Base-by-base conservation (phyloP, 768 basidiomycete species). In the Termitomyces sp. region DNA sequence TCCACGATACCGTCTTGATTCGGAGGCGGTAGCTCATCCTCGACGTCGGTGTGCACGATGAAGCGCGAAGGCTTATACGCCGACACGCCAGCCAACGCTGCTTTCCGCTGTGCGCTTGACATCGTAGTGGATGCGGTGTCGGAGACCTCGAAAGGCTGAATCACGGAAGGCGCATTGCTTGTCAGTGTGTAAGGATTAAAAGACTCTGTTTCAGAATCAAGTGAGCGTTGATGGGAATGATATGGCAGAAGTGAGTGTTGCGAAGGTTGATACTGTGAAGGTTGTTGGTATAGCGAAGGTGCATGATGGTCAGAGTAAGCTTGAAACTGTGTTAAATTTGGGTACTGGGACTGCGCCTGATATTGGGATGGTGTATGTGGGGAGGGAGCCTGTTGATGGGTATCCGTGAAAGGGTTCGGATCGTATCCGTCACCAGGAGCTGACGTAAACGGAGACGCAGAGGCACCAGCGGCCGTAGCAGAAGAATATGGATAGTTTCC, bases 31-130 rank as follows among this genome's bases (percentile, higher is more conserved):
- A 73, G 41, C 13, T 66, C 71, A 64, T 90, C 88, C 55, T 88
- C 87, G 8, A 79, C 80, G 67, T 90, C 90, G 3, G 83, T 86
- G 62, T 91, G 88, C 6, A 89, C 62, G 58, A 90, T 76, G 67
- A 83, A 87, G 49, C 86, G 80, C 22, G 85, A 73, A 4, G 79
- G 72, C 47, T 69, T 75, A 63, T 81, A 76, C 15, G 62, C 56
- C 6, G 76, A 63, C 31, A 70, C 58, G 20, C 80, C 81, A n/a
- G 82, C 81, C 77, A 80, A 76, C 2, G 76, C 76, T 9, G 83
- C 84, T 68, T 87, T 88, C 34, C 79, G 75, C 47, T 78, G 78
- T 34, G 74, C 72, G 42, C 74, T 70, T 1, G 84, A 78, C 54
- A 68, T 63, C 7, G 68, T 63, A 36, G 63, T 60, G 15, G 71